Percentiles rank a stretch among this genome's conserved stretches.
Conservation (phyloP, 2,329 filamentous ascomycete genomes). For the Aciculosporium take region DNA sequence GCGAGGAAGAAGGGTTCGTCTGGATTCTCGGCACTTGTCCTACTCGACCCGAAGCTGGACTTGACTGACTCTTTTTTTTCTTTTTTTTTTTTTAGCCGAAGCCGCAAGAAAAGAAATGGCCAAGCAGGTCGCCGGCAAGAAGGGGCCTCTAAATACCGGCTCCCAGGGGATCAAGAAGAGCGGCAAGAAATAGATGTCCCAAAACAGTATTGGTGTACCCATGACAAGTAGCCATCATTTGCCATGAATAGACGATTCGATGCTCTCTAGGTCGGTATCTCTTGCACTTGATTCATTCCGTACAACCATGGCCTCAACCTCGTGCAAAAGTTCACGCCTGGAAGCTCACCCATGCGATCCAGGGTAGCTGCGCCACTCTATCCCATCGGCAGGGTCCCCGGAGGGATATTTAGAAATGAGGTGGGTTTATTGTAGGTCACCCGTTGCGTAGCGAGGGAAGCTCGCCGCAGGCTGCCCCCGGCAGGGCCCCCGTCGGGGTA, state of each 20-base stretch:
- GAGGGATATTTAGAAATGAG: too few relatives aligned
- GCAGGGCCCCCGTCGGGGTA: too few relatives aligned
- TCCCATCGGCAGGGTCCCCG: too few relatives aligned
- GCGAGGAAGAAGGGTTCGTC: background rate
- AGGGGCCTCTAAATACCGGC: conserved; percentile 76
- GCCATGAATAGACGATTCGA: background rate
- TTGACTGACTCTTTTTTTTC: background rate
- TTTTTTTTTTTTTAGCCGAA: background rate
- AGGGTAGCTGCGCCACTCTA: background rate
- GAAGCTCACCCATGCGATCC: background rate
- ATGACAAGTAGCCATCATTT: background rate
- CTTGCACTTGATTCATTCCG: too few relatives aligned
- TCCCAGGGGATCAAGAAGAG: conserved; percentile 93
- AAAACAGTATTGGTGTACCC: background rate
- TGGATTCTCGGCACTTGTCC: background rate
- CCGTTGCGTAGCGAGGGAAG: too few relatives aligned
- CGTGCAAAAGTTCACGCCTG: background rate
- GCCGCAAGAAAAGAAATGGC: conserved; percentile 52
- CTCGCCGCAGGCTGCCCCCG: too few relatives aligned
- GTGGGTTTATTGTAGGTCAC: too few relatives aligned
- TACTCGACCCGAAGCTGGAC: background rate
- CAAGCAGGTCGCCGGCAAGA: conserved; percentile 61
- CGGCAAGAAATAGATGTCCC: conserved; percentile 66
- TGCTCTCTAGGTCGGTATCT: too few relatives aligned
- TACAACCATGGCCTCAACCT: background rate